Evolutionary conservation across 192 early-diverging fungal genomes (phyloP).

Genomic region (Rhizophlyctis rosea): DNA sequence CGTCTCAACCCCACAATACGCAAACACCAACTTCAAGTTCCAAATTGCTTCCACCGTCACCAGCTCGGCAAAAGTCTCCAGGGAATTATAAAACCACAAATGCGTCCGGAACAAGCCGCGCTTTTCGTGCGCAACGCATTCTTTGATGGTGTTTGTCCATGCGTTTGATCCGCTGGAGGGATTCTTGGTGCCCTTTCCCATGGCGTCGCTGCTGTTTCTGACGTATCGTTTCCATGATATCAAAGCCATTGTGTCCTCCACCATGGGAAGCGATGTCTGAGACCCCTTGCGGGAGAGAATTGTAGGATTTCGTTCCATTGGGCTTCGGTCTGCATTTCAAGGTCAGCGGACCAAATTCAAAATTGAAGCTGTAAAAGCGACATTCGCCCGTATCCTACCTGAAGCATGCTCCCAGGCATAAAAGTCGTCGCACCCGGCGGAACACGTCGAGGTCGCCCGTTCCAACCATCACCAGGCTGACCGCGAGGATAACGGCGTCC

Average conservation of each 20-base stretch:
- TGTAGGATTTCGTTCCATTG: neutral
- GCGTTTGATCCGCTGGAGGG: constrained; percentile 15
- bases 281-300: neutral
- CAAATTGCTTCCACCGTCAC: neutral
- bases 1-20: too few species aligned
- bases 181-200: too few species aligned
- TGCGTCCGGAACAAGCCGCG: constrained; percentile 44
- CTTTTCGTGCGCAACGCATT: constrained; percentile 53
- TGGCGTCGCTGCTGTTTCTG: neutral
- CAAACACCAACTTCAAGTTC: constrained; percentile 14
- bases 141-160: constrained; percentile 42
- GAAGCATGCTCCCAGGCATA: constrained; percentile 27
- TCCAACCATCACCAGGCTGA: constrained; percentile 77
- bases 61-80: neutral
- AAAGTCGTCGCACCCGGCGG: constrained; percentile 52
- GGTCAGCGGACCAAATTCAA: too few species aligned
- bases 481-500: constrained; percentile 60
- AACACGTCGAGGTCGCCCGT: constrained; percentile 68
- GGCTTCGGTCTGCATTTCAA: too few species aligned
- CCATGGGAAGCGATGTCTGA: constrained; percentile 11
- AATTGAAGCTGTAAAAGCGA: neutral
- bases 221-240: constrained; percentile 4
- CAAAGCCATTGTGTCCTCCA: constrained; percentile 19
- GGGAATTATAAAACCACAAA: constrained; percentile 41
- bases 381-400: neutral